Conservation (phyloP, 75 land plant species). For the Pseudotsuga menziesii region DNA sequence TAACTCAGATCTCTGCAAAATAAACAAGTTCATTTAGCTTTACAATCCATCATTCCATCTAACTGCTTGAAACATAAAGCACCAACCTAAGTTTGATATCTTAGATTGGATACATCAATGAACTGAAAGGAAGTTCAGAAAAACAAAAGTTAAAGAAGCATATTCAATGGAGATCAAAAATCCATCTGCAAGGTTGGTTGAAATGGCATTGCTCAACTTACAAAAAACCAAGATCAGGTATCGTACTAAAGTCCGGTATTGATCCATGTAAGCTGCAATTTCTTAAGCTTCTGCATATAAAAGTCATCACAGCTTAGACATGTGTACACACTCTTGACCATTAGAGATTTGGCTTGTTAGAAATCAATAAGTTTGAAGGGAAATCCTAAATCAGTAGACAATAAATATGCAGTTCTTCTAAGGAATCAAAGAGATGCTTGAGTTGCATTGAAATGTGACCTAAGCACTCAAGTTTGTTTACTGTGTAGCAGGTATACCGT, state of each 20-base stretch:
- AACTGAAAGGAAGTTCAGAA: neutral
- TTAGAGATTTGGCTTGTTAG: neutral
- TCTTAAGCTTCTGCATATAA: slow-evolving; percentile 63
- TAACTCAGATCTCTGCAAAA: slow-evolving; percentile 54
- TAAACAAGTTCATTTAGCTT: neutral
- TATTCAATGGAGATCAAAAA: neutral
- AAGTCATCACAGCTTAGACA: slow-evolving; percentile 8
- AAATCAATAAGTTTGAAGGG: neutral
- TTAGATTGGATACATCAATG: neutral
- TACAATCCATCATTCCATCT: neutral
- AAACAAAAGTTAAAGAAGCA: neutral
- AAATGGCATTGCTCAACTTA: slow-evolving; percentile 27
- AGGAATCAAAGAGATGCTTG: neutral
- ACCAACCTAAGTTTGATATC: neutral
- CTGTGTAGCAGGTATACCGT: too few species aligned
- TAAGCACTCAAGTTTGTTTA: too few species aligned
- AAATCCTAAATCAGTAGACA: slow-evolving; percentile 1
- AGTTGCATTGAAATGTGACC: too few species aligned
- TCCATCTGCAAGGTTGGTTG: neutral
- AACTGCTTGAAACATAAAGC: neutral
- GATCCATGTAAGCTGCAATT: slow-evolving; percentile 67
- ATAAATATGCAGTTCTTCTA: neutral
- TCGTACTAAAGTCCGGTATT: slow-evolving; percentile 51
- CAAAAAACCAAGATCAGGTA: slow-evolving; percentile 45
- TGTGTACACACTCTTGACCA: neutral